Conservation (phyloP, 352 stramenopile species). For the Pseudoperonospora humuli region DNA sequence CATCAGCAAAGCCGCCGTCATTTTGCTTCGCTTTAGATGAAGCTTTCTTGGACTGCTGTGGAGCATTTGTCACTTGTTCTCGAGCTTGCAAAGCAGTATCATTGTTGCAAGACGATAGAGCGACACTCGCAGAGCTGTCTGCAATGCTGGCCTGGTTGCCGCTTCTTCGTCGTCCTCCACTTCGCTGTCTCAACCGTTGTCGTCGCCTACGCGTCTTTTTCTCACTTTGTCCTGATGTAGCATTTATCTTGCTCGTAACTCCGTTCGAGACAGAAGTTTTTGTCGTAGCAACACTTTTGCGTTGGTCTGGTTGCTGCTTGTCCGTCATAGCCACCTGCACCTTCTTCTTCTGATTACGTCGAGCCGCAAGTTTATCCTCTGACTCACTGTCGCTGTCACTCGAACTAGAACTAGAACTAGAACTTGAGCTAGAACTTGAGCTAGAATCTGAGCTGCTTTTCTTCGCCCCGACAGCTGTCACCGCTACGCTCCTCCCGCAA, state of each 20-base stretch:
- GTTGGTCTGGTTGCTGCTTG: background rate
- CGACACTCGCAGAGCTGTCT: background rate
- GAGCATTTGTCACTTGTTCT: background rate
- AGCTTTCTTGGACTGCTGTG: background rate
- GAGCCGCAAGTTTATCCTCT: background rate
- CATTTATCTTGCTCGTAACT: constrained; percentile 9
- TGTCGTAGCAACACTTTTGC: background rate
- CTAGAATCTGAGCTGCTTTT: background rate
- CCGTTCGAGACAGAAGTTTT: constrained; percentile 1
- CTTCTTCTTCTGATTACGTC: constrained; percentile 12
- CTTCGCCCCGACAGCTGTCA: constrained; percentile 1
- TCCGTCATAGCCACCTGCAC: background rate
- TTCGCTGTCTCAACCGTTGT: constrained; percentile 21
- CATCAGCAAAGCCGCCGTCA: background rate
- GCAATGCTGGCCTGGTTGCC: constrained; percentile 1
- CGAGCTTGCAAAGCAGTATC: background rate
- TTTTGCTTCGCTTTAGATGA: background rate
- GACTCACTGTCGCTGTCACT: constrained; percentile 16
- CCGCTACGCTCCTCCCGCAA: background rate
- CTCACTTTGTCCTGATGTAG: background rate
- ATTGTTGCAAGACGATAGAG: background rate
- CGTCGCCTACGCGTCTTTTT: constrained; percentile 20
- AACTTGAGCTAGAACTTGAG: background rate
- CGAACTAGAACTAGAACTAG: constrained; percentile 1
- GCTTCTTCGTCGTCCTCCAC: constrained; percentile 8